phyloP scores from a whole-genome alignment of 2,329 filamentous ascomycete genomes.

The Stagonosporopsis chrysanthemi region DNA sequence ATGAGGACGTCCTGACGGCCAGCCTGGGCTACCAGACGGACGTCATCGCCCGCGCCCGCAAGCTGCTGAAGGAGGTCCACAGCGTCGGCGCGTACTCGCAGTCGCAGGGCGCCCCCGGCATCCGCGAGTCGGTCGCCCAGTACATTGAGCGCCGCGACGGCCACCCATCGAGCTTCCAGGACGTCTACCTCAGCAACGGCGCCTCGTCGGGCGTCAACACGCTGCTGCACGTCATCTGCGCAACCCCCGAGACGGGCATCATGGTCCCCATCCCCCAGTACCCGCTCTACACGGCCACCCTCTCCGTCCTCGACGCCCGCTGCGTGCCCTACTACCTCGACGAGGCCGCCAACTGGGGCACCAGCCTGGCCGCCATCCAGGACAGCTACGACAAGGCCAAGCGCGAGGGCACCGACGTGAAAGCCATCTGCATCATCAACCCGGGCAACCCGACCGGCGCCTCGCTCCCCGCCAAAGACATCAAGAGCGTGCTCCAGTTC shows the following conservation, averaged over 20 bases:
- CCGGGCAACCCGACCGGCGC: constrained; percentile 97
- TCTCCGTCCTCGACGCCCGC: constrained; percentile 82
- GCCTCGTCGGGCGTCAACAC: constrained; percentile 96
- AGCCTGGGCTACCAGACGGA: constrained; percentile 87
- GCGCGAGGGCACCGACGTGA: constrained; percentile 80
- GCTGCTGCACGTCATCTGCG: constrained; percentile 87
- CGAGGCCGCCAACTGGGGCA: constrained; percentile 86
- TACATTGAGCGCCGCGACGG: constrained; percentile 95
- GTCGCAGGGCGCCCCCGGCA: constrained; percentile 84
- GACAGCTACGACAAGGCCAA: constrained; percentile 76
- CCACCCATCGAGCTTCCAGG: constrained; percentile 78
- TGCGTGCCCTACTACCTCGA: constrained; percentile 95
- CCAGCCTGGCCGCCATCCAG: constrained; percentile 80
- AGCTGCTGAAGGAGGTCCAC: constrained; percentile 80
- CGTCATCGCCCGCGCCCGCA: constrained; percentile 83
- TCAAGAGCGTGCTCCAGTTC: constrained; percentile 85
- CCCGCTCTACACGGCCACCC: constrained; percentile 93
- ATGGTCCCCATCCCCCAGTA: constrained; percentile 98
- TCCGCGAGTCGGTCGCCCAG: constrained; percentile 87
- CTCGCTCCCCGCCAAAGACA: constrained; percentile 78
- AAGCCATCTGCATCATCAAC: constrained; percentile 96
- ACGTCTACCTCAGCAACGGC: constrained; percentile 90
- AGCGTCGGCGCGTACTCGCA: constrained; percentile 97
- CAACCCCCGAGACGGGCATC: constrained; percentile 77
- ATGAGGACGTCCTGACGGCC: constrained; percentile 78